phyloP scores from a whole-genome alignment of 2,329 filamentous ascomycete species.

The Trichoderma gracile region DNA sequence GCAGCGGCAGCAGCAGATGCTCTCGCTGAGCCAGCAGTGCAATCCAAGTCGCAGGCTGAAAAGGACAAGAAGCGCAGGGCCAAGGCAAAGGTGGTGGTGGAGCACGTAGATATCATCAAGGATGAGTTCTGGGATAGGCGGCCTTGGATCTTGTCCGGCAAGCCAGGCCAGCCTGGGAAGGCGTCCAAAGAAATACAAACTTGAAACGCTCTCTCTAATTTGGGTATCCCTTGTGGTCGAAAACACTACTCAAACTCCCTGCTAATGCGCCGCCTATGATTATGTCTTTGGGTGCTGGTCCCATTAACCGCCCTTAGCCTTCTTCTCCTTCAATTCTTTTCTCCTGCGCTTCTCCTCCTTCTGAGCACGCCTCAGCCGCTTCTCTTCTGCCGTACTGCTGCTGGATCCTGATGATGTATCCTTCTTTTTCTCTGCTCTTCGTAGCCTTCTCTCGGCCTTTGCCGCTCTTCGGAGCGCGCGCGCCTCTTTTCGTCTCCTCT shows the following conservation, averaged over 20 bases:
- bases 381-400: conserved; percentile 45
- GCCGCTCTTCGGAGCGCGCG: conserved; percentile 25
- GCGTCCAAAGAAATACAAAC: conserved; percentile 60
- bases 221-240: conserved; percentile 37
- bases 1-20: conserved; percentile 49
- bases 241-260: conserved; percentile 35
- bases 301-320: conserved; percentile 9
- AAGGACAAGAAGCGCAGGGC: conserved; percentile 77
- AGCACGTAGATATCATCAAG: conserved; percentile 92
- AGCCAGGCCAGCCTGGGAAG: conserved; percentile 62
- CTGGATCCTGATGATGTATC: conserved; percentile 35
- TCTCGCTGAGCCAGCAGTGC: conserved; percentile 53
- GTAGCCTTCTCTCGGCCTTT: conserved; percentile 34
- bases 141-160: conserved; percentile 80
- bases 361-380: conserved; percentile 46
- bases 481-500: conserved; percentile 36
- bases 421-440: conserved; percentile 31
- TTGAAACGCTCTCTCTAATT: conserved; percentile 30
- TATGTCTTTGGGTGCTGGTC: not conserved
- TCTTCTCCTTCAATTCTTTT: conserved; percentile 35
- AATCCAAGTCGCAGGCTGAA: conserved; percentile 79
- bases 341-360: conserved; percentile 47
- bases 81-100: conserved; percentile 78
- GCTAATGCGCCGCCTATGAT: conserved; percentile 24
- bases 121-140: conserved; percentile 89